Percentiles rank a stretch among this genome's conserved stretches.
phyloP scores from a whole-genome alignment of 2,329 filamentous ascomycete genomes.

The Ascochyta viciae-villosae region DNA sequence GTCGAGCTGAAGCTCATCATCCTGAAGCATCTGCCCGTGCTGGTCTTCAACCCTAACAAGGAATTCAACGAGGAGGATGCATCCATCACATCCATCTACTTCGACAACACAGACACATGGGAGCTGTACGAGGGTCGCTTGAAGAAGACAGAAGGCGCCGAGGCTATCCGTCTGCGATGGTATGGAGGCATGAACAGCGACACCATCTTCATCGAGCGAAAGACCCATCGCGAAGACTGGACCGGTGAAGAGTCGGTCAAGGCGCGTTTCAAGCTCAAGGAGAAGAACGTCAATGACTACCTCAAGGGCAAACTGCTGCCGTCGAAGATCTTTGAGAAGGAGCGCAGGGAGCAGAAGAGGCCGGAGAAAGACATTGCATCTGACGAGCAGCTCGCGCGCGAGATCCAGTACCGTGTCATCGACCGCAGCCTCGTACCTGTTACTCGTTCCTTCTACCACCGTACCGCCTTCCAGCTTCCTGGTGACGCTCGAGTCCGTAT shows the following conservation, averaged over 20 bases:
- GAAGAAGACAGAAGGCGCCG: slow-evolving; percentile 97
- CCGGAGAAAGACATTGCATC: slow-evolving; percentile 88
- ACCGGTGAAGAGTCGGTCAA: slow-evolving; percentile 99
- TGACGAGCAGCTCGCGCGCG: slow-evolving; percentile 85
- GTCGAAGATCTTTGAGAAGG: slow-evolving; percentile 92
- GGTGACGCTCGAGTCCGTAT: slow-evolving; percentile 96
- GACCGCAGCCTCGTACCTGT: slow-evolving; percentile 87
- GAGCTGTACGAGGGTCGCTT: slow-evolving; percentile 92
- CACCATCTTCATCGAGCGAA: slow-evolving; percentile 95
- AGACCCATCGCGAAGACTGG: slow-evolving; percentile 99
- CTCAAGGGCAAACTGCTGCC: slow-evolving; percentile 84
- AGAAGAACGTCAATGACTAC: slow-evolving; percentile 96
- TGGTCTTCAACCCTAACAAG: slow-evolving; percentile 97
- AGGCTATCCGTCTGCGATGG: slow-evolving; percentile 95
- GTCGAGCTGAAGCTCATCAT: slow-evolving; percentile 98
- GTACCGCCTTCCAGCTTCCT: slow-evolving; percentile 95
- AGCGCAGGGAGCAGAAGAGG: slow-evolving; percentile 93
- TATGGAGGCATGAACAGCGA: slow-evolving; percentile 96
- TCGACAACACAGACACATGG: slow-evolving; percentile 93
- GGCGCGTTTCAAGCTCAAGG: slow-evolving; percentile 91
- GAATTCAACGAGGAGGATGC: slow-evolving; percentile 91
- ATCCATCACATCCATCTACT: slow-evolving; percentile 98
- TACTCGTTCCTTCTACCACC: slow-evolving; percentile 96
- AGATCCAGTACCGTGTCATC: slow-evolving; percentile 92
- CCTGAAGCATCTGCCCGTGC: slow-evolving; percentile 92